A percentile compares a stretch with the other conserved stretches of the same genome.
phyloP scores from a whole-genome alignment of 305 asterid species.

The Andrographis paniculata region DNA sequence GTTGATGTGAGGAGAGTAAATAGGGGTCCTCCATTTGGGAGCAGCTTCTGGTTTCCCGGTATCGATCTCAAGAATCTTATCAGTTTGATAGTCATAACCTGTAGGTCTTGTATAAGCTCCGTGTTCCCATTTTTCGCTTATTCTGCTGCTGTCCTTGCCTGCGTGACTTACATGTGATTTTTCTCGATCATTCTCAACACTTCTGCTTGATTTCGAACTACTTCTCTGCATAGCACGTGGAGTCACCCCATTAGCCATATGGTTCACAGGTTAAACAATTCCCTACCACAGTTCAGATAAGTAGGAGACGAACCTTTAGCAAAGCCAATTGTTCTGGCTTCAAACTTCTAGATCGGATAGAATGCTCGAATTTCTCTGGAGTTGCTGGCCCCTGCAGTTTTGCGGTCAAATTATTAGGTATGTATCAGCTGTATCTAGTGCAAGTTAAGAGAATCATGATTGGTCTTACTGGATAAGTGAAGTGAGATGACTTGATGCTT shows the following conservation, averaged over 20 bases:
- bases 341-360: conserved; percentile 23
- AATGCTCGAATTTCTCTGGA: conserved; percentile 52
- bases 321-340: conserved; percentile 25
- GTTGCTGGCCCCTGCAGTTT: conserved; percentile 48
- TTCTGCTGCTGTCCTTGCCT: conserved; percentile 21
- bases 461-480: conserved; percentile 37
- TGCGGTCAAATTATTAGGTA: neutral
- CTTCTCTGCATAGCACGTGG: conserved; percentile 34
- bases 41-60: conserved; percentile 22
- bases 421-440: too few species aligned
- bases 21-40: conserved; percentile 25
- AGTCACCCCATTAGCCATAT: neutral
- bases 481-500: conserved; percentile 30
- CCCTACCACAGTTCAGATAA: neutral
- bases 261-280: neutral
- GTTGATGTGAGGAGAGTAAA: conserved; percentile 48
- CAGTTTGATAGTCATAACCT: conserved; percentile 26
- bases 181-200: conserved; percentile 17
- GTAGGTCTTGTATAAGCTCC: conserved; percentile 20
- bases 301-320: conserved; percentile 34
- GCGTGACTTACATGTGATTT: conserved; percentile 13
- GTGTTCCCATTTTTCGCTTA: conserved; percentile 26
- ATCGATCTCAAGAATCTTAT: conserved; percentile 54
- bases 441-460: too few species aligned
- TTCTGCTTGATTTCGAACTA: conserved; percentile 26